phyloP scores from a whole-genome alignment of 192 early-diverging fungal species.

The Chytriomyces confervae region DNA sequence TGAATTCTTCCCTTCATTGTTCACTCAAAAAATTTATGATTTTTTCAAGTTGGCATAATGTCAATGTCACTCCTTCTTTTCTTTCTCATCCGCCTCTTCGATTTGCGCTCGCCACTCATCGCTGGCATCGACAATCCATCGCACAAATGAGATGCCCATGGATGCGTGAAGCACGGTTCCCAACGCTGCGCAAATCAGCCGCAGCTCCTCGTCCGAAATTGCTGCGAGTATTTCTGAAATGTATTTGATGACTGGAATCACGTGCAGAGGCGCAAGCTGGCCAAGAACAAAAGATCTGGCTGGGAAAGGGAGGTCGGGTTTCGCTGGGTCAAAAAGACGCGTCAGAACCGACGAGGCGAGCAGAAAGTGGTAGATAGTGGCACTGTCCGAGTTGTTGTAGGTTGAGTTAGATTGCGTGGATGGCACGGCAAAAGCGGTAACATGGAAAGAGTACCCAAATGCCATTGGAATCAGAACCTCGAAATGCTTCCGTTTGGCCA shows the following conservation, averaged over 20 bases:
- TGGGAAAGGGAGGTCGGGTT: background rate
- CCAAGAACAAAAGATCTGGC: background rate
- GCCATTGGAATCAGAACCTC: background rate
- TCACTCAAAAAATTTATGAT: too few species aligned
- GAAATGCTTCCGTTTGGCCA: constrained; percentile 4
- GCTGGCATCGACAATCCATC: background rate
- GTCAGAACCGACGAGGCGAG: background rate
- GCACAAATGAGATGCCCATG: constrained; percentile 14
- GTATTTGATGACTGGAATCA: background rate
- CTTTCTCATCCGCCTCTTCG: too few species aligned
- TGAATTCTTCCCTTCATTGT: too few species aligned
- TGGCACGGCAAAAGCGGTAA: background rate
- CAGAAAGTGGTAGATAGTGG: constrained; percentile 9
- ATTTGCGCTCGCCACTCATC: constrained; percentile 2
- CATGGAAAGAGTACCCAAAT: background rate
- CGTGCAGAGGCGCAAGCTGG: background rate
- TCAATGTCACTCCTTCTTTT: too few species aligned
- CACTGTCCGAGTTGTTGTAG: background rate
- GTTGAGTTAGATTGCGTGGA: background rate
- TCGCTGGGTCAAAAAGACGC: background rate
- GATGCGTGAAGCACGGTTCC: background rate
- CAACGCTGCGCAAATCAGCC: background rate
- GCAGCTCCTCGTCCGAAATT: background rate
- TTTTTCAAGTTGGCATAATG: too few species aligned
- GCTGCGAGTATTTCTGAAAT: background rate